Conservation (phyloP, 2,329 filamentous ascomycete species). For the Penicillium sp. region DNA sequence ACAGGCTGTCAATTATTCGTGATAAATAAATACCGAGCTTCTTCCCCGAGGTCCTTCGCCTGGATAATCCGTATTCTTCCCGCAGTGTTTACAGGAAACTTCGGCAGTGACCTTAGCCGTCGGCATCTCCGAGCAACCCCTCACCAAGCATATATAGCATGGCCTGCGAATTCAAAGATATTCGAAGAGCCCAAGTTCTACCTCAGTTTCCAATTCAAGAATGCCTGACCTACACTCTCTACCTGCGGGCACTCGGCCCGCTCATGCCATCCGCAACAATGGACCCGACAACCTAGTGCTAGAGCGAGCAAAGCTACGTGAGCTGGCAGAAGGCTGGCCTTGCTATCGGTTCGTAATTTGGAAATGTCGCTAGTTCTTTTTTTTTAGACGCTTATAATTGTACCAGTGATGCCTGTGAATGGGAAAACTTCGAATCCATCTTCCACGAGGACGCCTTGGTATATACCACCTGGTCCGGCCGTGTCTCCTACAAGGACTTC, state of each 20-base stretch:
- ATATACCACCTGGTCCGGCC: conserved; percentile 53
- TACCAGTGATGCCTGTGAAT: conserved; percentile 50
- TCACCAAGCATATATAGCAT: not conserved
- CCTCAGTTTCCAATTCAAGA: not conserved
- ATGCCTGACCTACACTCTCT: conserved; percentile 40
- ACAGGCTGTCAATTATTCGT: too few relatives aligned
- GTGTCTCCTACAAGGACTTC: conserved; percentile 44
- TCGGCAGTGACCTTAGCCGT: not conserved
- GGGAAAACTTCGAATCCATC: conserved; percentile 52
- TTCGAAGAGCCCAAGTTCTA: too few relatives aligned
- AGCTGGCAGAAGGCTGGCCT: conserved; percentile 52
- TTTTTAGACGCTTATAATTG: not conserved
- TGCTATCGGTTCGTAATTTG: conserved; percentile 39
- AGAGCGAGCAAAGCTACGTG: conserved; percentile 49
- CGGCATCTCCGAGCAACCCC: not conserved
- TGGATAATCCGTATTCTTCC: too few relatives aligned
- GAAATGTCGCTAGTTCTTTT: not conserved
- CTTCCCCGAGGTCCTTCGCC: too few relatives aligned
- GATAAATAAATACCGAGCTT: too few relatives aligned
- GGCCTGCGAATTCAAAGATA: too few relatives aligned
- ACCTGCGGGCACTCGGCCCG: conserved; percentile 37
- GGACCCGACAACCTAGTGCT: conserved; percentile 45
- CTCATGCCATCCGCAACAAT: conserved; percentile 47
- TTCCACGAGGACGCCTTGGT: conserved; percentile 50
- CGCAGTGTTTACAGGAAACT: not conserved